These are phyloP conservation scores for Clausena lansium DNA, from an alignment of 345 rosid species.

Conservation along the genomic window DNA sequence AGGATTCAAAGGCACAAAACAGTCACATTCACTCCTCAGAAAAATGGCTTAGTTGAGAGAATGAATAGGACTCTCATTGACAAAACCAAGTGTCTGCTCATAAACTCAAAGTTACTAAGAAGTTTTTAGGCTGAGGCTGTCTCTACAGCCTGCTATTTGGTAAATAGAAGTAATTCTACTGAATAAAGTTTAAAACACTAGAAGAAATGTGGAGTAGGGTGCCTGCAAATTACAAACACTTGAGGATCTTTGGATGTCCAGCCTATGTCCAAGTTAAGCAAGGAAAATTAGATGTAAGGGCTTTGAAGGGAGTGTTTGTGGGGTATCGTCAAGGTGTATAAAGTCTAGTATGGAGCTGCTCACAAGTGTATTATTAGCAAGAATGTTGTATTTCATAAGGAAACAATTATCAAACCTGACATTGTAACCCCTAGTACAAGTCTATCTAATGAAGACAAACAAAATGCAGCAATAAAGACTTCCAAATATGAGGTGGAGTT, in stretches of 20 bases:
- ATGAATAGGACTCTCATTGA: not conserved
- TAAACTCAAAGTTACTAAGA: not conserved
- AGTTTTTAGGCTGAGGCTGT: not conserved
- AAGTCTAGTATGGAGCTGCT: too few relatives aligned
- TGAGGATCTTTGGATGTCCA: too few relatives aligned
- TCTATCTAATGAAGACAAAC: not conserved
- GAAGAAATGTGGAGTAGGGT: not conserved
- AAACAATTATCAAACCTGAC: too few relatives aligned
- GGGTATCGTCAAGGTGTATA: too few relatives aligned
- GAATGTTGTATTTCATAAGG: not conserved
- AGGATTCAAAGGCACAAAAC: not conserved
- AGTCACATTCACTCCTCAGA: not conserved
- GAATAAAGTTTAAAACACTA: too few relatives aligned
- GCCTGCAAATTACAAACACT: too few relatives aligned
- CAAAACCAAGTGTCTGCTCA: too few relatives aligned
- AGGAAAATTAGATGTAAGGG: too few relatives aligned
- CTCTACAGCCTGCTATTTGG: not conserved
- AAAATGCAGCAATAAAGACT: too few relatives aligned
- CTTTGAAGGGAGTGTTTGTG: too few relatives aligned
- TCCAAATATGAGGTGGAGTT: not conserved
- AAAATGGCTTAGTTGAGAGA: not conserved
- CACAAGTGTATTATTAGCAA: not conserved
- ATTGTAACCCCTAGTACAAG: not conserved
- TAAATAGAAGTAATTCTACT: not conserved
- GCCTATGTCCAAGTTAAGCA: too few relatives aligned